phyloP scores from a whole-genome alignment of 1,284 basidiomycete species.

The Pterulicium gracile region DNA sequence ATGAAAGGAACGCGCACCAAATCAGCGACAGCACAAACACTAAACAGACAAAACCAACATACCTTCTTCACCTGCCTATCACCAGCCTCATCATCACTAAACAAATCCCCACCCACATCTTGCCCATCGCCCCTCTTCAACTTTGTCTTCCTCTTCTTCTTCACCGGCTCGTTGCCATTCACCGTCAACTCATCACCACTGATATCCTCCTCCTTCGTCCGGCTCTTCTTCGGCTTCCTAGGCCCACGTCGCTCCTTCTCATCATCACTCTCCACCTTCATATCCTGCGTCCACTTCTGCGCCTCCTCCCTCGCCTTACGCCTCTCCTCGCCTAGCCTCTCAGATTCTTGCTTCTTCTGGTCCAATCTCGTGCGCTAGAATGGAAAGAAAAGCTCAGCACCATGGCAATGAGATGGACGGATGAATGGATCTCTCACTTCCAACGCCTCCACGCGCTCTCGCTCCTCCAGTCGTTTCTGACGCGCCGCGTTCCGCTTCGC shows the following conservation, averaged over 20 bases:
- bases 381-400: too few species aligned
- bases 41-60: conserved; percentile 9
- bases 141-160: conserved; percentile 16
- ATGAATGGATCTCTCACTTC: conserved; percentile 33
- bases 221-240: conserved; percentile 14
- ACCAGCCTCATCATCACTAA: conserved; percentile 58
- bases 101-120: conserved; percentile 40
- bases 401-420: conserved; percentile 3
- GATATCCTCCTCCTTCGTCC: conserved; percentile 13
- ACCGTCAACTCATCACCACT: conserved; percentile 16
- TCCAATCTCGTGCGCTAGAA: conserved; percentile 44
- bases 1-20: conserved; percentile 7
- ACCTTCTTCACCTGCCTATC: conserved; percentile 63
- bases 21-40: conserved; percentile 6
- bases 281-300: conserved; percentile 60
- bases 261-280: conserved; percentile 23
- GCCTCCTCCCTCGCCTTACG: conserved; percentile 71
- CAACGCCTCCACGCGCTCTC: conserved; percentile 42
- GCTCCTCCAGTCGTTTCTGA: conserved; percentile 56
- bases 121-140: conserved; percentile 24
- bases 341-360: conserved; percentile 46
- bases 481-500: conserved; percentile 69
- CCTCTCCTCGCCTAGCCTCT: conserved; percentile 66
- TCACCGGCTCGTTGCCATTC: conserved; percentile 8
- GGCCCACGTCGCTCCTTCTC: conserved; percentile 13